Percentiles rank a stretch among this genome's conserved stretches.
Conservation (phyloP, 495 filamentous ascomycete species). For the Aspergillus wentii region DNA sequence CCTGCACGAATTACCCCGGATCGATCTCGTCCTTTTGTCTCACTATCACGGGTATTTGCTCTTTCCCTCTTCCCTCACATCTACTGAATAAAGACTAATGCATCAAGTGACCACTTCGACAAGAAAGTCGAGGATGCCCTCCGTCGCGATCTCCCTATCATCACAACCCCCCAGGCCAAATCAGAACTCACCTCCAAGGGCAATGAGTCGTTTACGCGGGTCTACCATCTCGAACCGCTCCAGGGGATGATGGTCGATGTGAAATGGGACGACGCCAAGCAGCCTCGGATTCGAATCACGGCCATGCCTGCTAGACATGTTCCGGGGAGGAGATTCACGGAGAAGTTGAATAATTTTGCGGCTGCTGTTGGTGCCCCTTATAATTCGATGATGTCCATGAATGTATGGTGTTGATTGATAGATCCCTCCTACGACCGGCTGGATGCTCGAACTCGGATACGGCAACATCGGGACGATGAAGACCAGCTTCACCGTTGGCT, state of each 20-base stretch:
- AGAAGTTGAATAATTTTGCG: slow-evolving; percentile 51
- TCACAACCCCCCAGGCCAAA: slow-evolving; percentile 62
- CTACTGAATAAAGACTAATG: no score
- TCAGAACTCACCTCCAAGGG: slow-evolving; percentile 37
- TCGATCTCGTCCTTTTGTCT: slow-evolving; percentile 58
- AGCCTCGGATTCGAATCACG: slow-evolving; percentile 49
- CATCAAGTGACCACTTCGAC: slow-evolving; percentile 57
- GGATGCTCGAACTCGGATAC: slow-evolving; percentile 64
- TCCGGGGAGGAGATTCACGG: slow-evolving; percentile 40
- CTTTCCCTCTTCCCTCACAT: no score
- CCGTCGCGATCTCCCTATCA: slow-evolving; percentile 54
- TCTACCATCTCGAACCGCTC: slow-evolving; percentile 52
- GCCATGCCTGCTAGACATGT: slow-evolving; percentile 71
- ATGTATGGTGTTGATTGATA: slow-evolving; percentile 10
- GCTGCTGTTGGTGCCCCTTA: slow-evolving; percentile 40
- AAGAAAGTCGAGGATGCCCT: slow-evolving; percentile 53
- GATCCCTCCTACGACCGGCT: slow-evolving; percentile 69
- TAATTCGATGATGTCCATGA: neutral
- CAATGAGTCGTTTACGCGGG: slow-evolving; percentile 47
- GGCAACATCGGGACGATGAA: slow-evolving; percentile 2
- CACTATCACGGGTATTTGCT: slow-evolving; percentile 55
- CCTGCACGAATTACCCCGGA: slow-evolving; percentile 53
- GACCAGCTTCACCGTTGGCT: slow-evolving; percentile 40
- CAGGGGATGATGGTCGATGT: slow-evolving; percentile 49
- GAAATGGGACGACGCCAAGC: slow-evolving; percentile 6